Evolutionary conservation across 2,329 filamentous ascomycete species (phyloP), one percentile per base, ranked within the genome.

Genomic region (Thermoascus crustaceus): DNA sequence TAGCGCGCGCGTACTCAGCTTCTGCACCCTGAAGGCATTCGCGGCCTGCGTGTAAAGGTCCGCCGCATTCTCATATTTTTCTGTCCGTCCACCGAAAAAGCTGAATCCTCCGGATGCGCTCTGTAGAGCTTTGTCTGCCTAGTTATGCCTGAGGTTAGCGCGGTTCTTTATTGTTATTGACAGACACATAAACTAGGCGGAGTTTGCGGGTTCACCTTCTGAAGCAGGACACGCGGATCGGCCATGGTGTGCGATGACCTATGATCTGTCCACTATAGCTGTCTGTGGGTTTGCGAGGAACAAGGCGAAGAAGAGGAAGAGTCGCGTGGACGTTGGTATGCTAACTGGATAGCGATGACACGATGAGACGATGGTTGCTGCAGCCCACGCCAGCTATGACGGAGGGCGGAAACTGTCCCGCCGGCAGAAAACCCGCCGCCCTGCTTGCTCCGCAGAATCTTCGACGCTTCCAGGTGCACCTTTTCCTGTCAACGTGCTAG

Each of bases 11-110:
- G 49, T 68, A 89, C 85, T 82, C 67, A 82, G 76, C 60, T 85
- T 85, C 64, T 91, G 81, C 70, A 93, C 78, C 55, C 85, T 77
- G 62, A 94, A 96, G 40, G 85, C 85, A 68, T 95, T 94, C 43
- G 81, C 91, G 25, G 89, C 89, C 61, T 94, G 80, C 41, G 76
- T 79, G 57, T 87, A 96, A 45, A 91, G 69, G 48, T 95, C 87
- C 44, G 84, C 85, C 9, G 89, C 89, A 65, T 80, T 78, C 66
- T 93, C 84, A 56, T 85, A 88, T 64, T 95, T 96, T 45, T 94
- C 87, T 52, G 84, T 75, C 39, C 80, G 76, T 30, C 85, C 85
- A 27, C 87, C 85, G 52, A 98, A 95, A 64, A 94, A 79, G 60
- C 80, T 85, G 67, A 94, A 95, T 51, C 88, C 88, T 18, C 82